A percentile compares a stretch with the other conserved stretches of the same genome.
Evolutionary conservation across 345 rosid genomes (phyloP).

Genomic region (Boechera stricta): DNA sequence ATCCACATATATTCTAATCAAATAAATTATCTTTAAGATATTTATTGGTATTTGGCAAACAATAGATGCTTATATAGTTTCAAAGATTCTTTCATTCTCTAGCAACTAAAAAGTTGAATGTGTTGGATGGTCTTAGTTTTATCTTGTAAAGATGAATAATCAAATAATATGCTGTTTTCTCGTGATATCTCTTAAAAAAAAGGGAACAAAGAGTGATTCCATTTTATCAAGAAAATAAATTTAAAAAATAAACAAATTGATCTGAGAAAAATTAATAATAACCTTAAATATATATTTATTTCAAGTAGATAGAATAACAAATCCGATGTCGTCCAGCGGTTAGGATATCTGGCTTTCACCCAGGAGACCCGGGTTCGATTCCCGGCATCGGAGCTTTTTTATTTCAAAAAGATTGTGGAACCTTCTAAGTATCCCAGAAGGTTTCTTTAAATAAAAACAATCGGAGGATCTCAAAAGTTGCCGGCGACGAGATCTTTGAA

Average conservation of each 20-base stretch:
- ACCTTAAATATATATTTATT: accelerated
- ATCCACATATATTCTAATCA: not conserved
- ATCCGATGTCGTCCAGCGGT: constrained; percentile 97
- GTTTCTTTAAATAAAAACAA: not conserved
- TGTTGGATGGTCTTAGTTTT: constrained; percentile 36
- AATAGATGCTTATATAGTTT: constrained; percentile 17
- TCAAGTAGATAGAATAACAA: not conserved
- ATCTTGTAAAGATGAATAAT: constrained; percentile 20
- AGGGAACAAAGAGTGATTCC: constrained; percentile 31
- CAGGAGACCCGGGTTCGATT: constrained; percentile 99
- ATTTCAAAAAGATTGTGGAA: not conserved
- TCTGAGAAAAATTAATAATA: not conserved
- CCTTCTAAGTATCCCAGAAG: not conserved
- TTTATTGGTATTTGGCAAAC: not conserved
- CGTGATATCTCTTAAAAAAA: constrained; percentile 1
- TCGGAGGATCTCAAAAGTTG: not conserved
- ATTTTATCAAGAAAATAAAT: not conserved
- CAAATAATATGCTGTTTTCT: constrained; percentile 47
- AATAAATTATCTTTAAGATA: constrained; percentile 1
- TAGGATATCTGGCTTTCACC: constrained; percentile 97
- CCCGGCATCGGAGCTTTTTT: constrained; percentile 73
- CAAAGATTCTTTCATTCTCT: constrained; percentile 46
- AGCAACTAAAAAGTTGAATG: constrained; percentile 8
- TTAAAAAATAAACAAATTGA: not conserved
- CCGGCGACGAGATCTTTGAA: constrained; percentile 14